Base-by-base conservation (phyloP, 441 rosid genomes). In the Jatropha multifida region DNA sequence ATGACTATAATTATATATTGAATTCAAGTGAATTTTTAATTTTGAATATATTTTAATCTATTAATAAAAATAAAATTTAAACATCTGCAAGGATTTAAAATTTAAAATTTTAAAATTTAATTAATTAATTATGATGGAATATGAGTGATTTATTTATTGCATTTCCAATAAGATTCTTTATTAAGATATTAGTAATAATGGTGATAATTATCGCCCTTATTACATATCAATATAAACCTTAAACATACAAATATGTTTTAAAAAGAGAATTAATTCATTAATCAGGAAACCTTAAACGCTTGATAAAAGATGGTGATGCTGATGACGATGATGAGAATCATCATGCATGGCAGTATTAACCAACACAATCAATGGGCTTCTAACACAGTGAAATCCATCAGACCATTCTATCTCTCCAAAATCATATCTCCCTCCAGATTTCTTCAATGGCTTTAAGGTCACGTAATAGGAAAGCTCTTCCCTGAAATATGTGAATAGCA, bases 331-430 rank as follows among this genome's bases (percentile, higher is more conserved):
- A 18, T 3, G 13, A 23, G 51, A 14, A 23, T 49, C 70, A 56
- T 54, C 60, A n/a, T 69, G 74, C 66, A 3, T 26, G 3, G 9
- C 73, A 20, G 69, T 83, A 71, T 82, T 85, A 46, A 87, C 83
- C 17, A 58, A 65, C 51, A 87, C 90, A 78, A 81, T 84, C 64
- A 89, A 20, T 12, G 92, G 92, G 81, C 88, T 89, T 77, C 92
- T 81, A n/a, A 92, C 94, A 32, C 55, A 55, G 77, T 90, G 95
- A 72, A 78, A 71, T 11, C 92, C 91, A 62, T 89, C 88, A 0
- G 81, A 79, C 90, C 90, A 86, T 15, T 81, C 80, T 4, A 87
- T 81, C 76, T 89, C 86, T 27, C 90, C 90, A 11, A 87, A 86
- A 77, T 86, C 88, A 51, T 82, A 86, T 82, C 90, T 86, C 65